Evolutionary conservation across 257 asterid species (phyloP), one percentile per base, ranked within the genome.

Genomic region (Leptodermis oblonga): DNA sequence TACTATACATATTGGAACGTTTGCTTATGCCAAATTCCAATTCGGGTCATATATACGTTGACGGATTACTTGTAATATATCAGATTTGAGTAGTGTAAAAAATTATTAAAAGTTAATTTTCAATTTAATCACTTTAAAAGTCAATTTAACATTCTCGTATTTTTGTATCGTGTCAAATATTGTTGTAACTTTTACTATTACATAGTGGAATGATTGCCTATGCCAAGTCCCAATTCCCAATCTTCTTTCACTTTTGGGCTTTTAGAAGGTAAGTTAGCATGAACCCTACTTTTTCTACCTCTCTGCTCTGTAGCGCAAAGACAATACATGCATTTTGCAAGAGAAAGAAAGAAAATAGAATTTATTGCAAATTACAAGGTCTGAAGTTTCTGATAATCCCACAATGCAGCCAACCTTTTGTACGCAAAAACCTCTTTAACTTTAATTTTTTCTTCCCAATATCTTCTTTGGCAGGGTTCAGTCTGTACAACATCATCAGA

Each of bases 381-480:
- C 70, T n/a, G 70, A 61, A n/a, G n/a, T n/a, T n/a, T n/a, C n/a
- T n/a, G n/a, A n/a, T 56, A 60, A 62, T 74, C 53, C 58, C 68
- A 37, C 46, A 20, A 58, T 51, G 53, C n/a, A 23, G 68, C 14
- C 1, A 34, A 71, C 74, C 74, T 61, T 76, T 76, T 67, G 7
- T 20, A 13, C 56, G 68, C 70, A 77, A 67, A 51, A 51, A 51
- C 18, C 41, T 65, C 28, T n/a, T n/a, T n/a, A 25, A n/a, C 23
- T 70, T 23, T 45, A 7, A 23, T 65, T 33, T 1, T 9, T 67
- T 72, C 70, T 54, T 42, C 70, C 70, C 75, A 59, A 59, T 65
- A 78, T 78, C 79, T 74, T 74, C 51, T 45, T 59, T 66, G 68
- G 68, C 46, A 74, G 69, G 65, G 76, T 70, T 54, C 42, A 53